Base-by-base conservation (phyloP, 2,329 filamentous ascomycete species). In the Arthrobotrys pseudoclavata region DNA sequence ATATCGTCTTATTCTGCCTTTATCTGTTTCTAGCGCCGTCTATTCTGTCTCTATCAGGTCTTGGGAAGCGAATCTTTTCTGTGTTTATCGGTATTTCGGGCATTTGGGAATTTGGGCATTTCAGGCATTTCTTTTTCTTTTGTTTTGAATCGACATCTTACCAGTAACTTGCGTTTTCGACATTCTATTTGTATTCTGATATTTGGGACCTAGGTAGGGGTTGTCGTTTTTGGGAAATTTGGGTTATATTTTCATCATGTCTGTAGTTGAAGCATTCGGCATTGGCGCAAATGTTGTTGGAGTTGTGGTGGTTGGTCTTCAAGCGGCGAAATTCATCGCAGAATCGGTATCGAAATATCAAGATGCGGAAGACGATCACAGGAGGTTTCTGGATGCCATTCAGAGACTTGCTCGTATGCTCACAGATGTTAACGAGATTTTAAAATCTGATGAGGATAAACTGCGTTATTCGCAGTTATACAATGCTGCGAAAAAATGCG, bases 331-430 rank as follows among this genome's bases (percentile, higher is more conserved):
- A 15, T 70, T 77, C 18, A 67, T 77, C 12, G 50, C 18, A 9
- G 61, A 77, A 26, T 67, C 67, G 15, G 53, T 68, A 31, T 62
- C 60, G 5, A 67, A 50, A 31, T 71, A 68, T 31, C 31, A 62
- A 22, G 61, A 55, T 48, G 45, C 34, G 0, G 74, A 70, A 22
- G 74, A 68, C 12, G 67, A 77, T 15, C 37, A 50, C 26, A n/a
- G 9, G 7, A 40, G 67, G 7, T 68, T 68, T 45, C 34, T 47
- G 24, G 20, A 12, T 18, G 37, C 50, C 13, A 45, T 77, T 7
- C 66, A 52, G 24, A 20, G 60, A 15, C 42, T 77, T 4, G 29
- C 61, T 20, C 5, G 29, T 6, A 34, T 66, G 34, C 24, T 77
- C 10, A 34, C 26, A 13, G 50, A 67, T 37, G 52, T 77, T 18